Conservation (phyloP, 805 yeast species). For the Candida ovalis region DNA sequence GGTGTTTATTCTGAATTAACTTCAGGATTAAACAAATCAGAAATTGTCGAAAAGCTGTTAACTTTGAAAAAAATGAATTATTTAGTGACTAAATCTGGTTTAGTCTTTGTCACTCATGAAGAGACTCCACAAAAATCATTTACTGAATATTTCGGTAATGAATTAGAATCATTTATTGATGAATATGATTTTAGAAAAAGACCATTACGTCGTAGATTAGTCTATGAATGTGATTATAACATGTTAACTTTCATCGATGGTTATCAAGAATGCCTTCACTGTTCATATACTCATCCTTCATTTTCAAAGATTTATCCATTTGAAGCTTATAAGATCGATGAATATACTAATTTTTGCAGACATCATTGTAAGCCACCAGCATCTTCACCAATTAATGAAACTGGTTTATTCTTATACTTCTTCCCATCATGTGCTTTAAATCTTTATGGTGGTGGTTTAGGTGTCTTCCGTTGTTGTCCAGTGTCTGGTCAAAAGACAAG, state of each 20-base stretch:
- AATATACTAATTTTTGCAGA: constrained; percentile 26
- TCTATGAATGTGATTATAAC: constrained; percentile 25
- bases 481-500: constrained; percentile 23
- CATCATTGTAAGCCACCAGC: constrained; percentile 22
- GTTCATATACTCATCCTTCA: constrained; percentile 27
- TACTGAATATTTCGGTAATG: constrained; percentile 18
- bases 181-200: constrained; percentile 17
- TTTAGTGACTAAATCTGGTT: constrained; percentile 22
- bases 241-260: constrained; percentile 26
- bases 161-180: constrained; percentile 20
- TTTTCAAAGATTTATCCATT: constrained; percentile 25
- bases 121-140: constrained; percentile 13
- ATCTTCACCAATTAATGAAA: constrained; percentile 8
- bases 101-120: constrained; percentile 27
- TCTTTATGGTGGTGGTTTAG: constrained; percentile 29
- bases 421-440: constrained; percentile 29
- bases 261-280: constrained; percentile 29
- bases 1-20: constrained; percentile 23
- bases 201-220: constrained; percentile 18
- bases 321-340: constrained; percentile 26
- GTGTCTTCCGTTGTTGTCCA: constrained; percentile 28
- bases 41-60: constrained; percentile 8
- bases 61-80: constrained; percentile 21
- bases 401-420: constrained; percentile 26
- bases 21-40: constrained; percentile 7